Base-by-base conservation (phyloP, 2,329 filamentous ascomycete species). In the Pseudogymnoascus sp. region DNA sequence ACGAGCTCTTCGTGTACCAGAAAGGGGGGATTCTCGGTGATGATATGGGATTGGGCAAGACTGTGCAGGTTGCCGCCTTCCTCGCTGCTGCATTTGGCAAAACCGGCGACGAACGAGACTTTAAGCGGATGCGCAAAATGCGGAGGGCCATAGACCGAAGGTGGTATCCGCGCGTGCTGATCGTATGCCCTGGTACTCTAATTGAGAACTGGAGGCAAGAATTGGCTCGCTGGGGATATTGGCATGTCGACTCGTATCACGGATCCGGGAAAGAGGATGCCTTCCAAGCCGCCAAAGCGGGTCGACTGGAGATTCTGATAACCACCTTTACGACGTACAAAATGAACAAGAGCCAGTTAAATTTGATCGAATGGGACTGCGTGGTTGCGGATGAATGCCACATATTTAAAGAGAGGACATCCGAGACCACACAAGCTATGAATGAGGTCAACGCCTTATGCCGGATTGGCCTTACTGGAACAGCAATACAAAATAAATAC, bases 1-100 rank as follows among this genome's bases (percentile, higher is more conserved):
- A 97, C 71, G 83, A 90, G 63, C 82, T 90, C 20, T 97, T 97
- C 70, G 88, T 97, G 3, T 93, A 90, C 66, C 94, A 99, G 70
- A 88, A 87, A 67, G 94, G 94, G 1, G 91, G 89, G 1, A 89
- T 99, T 20, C 80, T 99, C 0, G 69, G 93, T 2, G 94, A 99
- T 70, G 94, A 99, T 69, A 99, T 99, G 94, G 94, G 94, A 18
- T 75, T 99, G 33, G 94, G 94, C 0, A 99, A 99, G 74, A 99
- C 94, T 0, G 90, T 99, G 2, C 94, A 99, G 73, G 90, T 99
- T 25, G 94, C 91, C 62, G 89, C 92, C 0, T 97, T 99, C 66
- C 77, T 99, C 20, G 90, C 91, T 0, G 91, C 86, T 1, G 92
- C 91, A 0, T 99, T 96, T 71, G 94, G 94, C 6, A 99, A 99